These are phyloP conservation scores for Acaromyces ingoldii DNA, from an alignment of 1,284 basidiomycete genomes.

Conservation along the genomic window DNA sequence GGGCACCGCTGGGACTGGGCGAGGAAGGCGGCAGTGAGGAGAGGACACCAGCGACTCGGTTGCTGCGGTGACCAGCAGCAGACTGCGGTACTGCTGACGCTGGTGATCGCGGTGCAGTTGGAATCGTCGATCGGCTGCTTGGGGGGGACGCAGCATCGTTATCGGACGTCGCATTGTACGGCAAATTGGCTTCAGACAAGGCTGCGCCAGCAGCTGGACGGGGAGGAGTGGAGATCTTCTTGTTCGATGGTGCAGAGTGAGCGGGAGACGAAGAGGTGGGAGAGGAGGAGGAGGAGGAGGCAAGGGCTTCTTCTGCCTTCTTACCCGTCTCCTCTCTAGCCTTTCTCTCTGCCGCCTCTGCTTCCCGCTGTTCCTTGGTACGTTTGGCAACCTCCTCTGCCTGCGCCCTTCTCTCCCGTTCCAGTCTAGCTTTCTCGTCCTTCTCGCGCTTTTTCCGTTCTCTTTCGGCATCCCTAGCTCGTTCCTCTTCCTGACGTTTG, in stretches of 20 bases:
- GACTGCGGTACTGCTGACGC: not conserved
- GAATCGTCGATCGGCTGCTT: not conserved
- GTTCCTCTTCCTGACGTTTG: conserved; percentile 56
- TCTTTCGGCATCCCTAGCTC: conserved; percentile 55
- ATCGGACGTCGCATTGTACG: not conserved
- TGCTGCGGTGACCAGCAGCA: not conserved
- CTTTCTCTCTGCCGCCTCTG: conserved; percentile 25
- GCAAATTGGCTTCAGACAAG: too few species aligned
- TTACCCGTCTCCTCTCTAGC: conserved; percentile 61
- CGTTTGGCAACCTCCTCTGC: conserved; percentile 53
- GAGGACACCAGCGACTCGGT: not conserved
- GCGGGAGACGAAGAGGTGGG: too few species aligned
- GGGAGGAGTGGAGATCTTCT: too few species aligned
- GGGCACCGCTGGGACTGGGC: too few species aligned
- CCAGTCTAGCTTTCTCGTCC: conserved; percentile 62
- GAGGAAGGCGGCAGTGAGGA: too few species aligned
- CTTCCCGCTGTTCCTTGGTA: conserved; percentile 15
- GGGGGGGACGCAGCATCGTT: conserved; percentile 6
- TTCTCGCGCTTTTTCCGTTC: conserved; percentile 65
- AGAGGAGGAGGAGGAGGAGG: too few species aligned
- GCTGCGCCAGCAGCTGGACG: too few species aligned
- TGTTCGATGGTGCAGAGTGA: too few species aligned
- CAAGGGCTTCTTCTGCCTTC: conserved; percentile 54
- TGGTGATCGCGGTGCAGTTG: not conserved
- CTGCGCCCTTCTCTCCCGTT: conserved; percentile 27